Evolutionary conservation across 108 stramenopile genomes (phyloP), one percentile per base, ranked within the genome.

Genomic region (Cyclotella sp.): DNA sequence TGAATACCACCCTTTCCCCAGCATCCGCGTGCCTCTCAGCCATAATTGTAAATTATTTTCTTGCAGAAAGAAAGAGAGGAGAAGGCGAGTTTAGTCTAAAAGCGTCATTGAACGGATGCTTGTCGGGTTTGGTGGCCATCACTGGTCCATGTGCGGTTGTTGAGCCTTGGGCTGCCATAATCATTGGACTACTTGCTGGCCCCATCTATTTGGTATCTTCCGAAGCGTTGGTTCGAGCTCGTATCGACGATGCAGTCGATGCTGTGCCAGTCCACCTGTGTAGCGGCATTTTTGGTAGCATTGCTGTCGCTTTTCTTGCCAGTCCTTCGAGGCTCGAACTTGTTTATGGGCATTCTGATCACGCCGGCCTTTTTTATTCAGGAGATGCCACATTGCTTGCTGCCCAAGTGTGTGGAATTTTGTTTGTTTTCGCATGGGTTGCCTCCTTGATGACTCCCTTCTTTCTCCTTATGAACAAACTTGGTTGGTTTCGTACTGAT

Each of bases 191-290:
- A 22, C 53, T 95, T 44, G 91, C 89, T 58, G 97, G 93, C 1
- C 63, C 83, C 64, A 40, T 97, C 9, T 98, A 97, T 83, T 47
- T 89, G 39, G 70, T 55, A 44, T 72, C 74, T 10, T 86, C 87
- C 49, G 47, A 68, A 15, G 69, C 87, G 12, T 75, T 98, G 24
- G 72, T 95, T 14, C 57, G 69, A 63, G 52, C 82, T 10, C 44
- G 85, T 28, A 83, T 98, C 57, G 97, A 98, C 78, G 97, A 98
- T 78, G 95, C 96, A 44, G 96, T 98, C 3, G 93, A 97, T 75
- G 97, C 96, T 47, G 88, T 93, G 47, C 95, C 97, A 8, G 95
- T 97, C 16, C 97, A 97, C 74, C 69, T 93, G 71, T 77, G 87
- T 49, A 76, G 77, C 71, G 96, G 96, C 13, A 55, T 77, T 28